Percentiles rank a stretch among this genome's conserved stretches.
Evolutionary conservation across 208 protist species (phyloP).

Genomic region (Trypanosoma boissoni): DNA sequence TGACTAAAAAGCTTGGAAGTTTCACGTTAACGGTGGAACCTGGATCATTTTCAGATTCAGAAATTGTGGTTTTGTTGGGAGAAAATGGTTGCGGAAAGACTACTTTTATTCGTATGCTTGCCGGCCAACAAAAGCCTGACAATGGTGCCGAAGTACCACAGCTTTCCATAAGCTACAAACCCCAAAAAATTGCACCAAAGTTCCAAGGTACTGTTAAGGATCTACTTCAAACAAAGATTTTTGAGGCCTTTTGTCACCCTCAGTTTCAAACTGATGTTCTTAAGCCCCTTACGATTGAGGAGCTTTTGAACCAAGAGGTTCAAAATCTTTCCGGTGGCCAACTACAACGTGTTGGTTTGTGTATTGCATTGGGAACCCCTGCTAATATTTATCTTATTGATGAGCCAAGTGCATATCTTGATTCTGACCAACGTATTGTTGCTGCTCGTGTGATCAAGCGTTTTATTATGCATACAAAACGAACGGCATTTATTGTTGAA

Average conservation of each 20-base stretch:
- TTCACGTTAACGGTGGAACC: slow-evolving; percentile 95
- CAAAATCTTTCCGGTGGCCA: slow-evolving; percentile 99
- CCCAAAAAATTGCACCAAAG: slow-evolving; percentile 99
- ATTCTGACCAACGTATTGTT: slow-evolving; percentile 99
- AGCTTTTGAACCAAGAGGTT: slow-evolving; percentile 97
- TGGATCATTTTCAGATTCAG: slow-evolving; percentile 97
- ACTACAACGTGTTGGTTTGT: slow-evolving; percentile 99
- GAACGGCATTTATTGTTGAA: slow-evolving; percentile 99
- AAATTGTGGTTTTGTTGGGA: slow-evolving; percentile 99
- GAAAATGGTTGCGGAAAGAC: slow-evolving; percentile 99
- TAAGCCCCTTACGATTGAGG: slow-evolving; percentile 98
- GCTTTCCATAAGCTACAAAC: slow-evolving; percentile 99
- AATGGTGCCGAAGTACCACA: slow-evolving; percentile 90
- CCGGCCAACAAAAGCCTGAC: slow-evolving; percentile 93
- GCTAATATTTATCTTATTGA: slow-evolving; percentile 99
- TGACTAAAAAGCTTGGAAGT: slow-evolving; percentile 95
- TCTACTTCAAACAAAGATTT: slow-evolving; percentile 97
- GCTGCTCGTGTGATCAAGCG: slow-evolving; percentile 98
- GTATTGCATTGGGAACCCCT: slow-evolving; percentile 97
- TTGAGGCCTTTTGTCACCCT: slow-evolving; percentile 94
- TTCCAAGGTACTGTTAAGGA: slow-evolving; percentile 96
- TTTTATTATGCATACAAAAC: slow-evolving; percentile 99
- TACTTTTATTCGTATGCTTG: slow-evolving; percentile 99
- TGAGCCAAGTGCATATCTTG: slow-evolving; percentile 99
- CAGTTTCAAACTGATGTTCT: slow-evolving; percentile 99